A percentile compares a stretch with the other conserved stretches of the same genome.
Evolutionary conservation across 352 stramenopile genomes (phyloP).

Genomic region (Globisporangium iwayamae): DNA sequence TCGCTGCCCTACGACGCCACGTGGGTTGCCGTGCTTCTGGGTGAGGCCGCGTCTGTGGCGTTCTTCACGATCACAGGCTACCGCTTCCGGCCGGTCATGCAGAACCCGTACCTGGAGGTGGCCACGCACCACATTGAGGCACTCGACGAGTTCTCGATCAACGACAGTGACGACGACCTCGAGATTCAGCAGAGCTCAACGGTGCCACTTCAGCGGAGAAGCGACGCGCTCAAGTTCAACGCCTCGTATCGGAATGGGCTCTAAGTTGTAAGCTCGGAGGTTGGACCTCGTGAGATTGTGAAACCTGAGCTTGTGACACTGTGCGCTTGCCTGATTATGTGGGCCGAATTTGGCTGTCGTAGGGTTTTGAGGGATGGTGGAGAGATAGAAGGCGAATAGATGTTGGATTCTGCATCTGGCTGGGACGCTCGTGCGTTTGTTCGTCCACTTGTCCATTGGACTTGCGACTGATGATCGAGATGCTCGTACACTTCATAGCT

Average conservation of each 20-base stretch:
- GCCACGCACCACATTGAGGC: conserved; percentile 56
- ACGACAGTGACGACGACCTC: conserved; percentile 37
- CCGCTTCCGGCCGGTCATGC: conserved; percentile 87
- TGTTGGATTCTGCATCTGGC: no score
- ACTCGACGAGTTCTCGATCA: conserved; percentile 70
- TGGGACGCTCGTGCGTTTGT: no score
- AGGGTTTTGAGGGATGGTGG: no score
- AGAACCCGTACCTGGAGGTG: conserved; percentile 92
- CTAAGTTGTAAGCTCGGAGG: neutral
- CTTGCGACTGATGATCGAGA: no score
- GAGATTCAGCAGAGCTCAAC: conserved; percentile 10
- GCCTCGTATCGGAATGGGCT: neutral
- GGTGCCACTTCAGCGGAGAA: neutral
- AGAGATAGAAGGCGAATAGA: no score
- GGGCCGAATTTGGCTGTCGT: no score
- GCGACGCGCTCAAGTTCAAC: conserved; percentile 3
- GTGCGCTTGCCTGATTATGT: no score
- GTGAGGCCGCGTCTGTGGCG: conserved; percentile 79
- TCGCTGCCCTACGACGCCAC: conserved; percentile 90
- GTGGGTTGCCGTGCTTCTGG: conserved; percentile 56
- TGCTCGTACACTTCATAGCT: no score
- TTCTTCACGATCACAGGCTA: conserved; percentile 93
- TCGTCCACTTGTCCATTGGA: no score
- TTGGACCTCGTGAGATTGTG: no score
- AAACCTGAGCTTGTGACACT: no score